phyloP scores from a whole-genome alignment of 2,329 filamentous ascomycete species.

The Aspergillus glaucus region DNA sequence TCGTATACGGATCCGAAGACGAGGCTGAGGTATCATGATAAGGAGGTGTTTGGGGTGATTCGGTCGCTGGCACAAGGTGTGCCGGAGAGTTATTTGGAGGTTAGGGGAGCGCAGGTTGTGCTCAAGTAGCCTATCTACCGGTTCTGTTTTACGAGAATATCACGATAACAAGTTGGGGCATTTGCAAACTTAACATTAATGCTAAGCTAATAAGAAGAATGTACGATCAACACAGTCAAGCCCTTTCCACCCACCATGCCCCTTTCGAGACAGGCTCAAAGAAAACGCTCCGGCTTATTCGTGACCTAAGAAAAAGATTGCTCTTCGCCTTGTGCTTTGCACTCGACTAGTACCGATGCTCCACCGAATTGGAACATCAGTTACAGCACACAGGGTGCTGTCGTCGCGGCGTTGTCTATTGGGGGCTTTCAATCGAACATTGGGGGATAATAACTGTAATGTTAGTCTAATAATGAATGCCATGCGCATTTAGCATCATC shows the following conservation, averaged over 20 bases:
- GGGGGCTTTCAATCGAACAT: background rate
- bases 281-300: conserved; percentile 99
- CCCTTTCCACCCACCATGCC: conserved; percentile 75
- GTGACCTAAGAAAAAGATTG: conserved; percentile 58
- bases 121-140: conserved; percentile 56
- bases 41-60: conserved; percentile 81
- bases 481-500: too few relatives aligned
- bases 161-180: background rate
- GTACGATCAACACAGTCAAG: conserved; percentile 95
- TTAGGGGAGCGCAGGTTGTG: conserved; percentile 85
- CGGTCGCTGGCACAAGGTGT: conserved; percentile 72
- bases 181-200: background rate
- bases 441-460: background rate
- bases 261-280: conserved; percentile 78
- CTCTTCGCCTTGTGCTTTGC: conserved; percentile 72
- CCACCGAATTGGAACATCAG: conserved; percentile 56
- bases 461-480: background rate
- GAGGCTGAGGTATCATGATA: conserved; percentile 83
- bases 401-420: conserved; percentile 44
- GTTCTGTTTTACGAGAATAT: background rate
- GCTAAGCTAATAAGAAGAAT: conserved; percentile 26
- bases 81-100: conserved; percentile 82
- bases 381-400: conserved; percentile 51
- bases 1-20: conserved; percentile 95
- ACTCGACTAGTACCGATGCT: conserved; percentile 65